phyloP scores from a whole-genome alignment of 768 basidiomycete species.

The Cystobasidiopsis lactophilus region DNA sequence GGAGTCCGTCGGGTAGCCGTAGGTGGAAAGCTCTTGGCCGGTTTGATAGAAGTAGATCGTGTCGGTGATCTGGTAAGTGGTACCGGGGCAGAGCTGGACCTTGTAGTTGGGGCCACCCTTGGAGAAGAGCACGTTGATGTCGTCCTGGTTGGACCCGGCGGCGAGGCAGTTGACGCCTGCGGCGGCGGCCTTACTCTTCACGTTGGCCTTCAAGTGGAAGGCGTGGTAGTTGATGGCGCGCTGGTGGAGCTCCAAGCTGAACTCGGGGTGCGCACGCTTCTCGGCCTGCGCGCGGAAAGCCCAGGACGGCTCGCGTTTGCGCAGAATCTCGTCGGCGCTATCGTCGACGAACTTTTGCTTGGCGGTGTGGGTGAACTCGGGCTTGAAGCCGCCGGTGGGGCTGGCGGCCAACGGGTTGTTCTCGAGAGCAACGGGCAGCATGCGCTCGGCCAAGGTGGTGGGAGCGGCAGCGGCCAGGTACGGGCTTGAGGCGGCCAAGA shows the following conservation, averaged over 20 bases:
- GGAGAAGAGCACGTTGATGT: conserved; percentile 14
- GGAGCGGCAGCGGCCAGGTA: not conserved
- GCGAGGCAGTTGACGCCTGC: conserved; percentile 10
- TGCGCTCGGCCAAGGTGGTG: not conserved
- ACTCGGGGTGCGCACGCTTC: not conserved
- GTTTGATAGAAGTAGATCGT: conserved; percentile 16
- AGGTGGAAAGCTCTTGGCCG: conserved; percentile 20
- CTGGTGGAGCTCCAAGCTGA: not conserved
- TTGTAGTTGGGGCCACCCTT: conserved; percentile 15
- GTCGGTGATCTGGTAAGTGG: conserved; percentile 10
- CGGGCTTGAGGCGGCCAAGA: not conserved
- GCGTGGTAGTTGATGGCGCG: not conserved
- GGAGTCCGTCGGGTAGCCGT: conserved; percentile 15
- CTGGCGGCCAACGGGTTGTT: not conserved
- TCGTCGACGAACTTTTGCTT: not conserved
- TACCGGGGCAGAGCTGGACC: conserved; percentile 18
- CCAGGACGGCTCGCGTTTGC: too few species aligned
- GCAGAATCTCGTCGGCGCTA: not conserved
- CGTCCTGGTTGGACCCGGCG: conserved; percentile 8
- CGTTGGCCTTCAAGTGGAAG: not conserved
- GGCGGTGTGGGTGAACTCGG: not conserved
- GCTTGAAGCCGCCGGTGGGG: not conserved
- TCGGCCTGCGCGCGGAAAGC: not conserved
- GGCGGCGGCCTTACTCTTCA: not conserved
- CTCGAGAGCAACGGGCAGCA: too few species aligned